These are phyloP conservation scores for Amanita fuliginea DNA, from an alignment of 768 basidiomycete genomes.

Conservation along the genomic window DNA sequence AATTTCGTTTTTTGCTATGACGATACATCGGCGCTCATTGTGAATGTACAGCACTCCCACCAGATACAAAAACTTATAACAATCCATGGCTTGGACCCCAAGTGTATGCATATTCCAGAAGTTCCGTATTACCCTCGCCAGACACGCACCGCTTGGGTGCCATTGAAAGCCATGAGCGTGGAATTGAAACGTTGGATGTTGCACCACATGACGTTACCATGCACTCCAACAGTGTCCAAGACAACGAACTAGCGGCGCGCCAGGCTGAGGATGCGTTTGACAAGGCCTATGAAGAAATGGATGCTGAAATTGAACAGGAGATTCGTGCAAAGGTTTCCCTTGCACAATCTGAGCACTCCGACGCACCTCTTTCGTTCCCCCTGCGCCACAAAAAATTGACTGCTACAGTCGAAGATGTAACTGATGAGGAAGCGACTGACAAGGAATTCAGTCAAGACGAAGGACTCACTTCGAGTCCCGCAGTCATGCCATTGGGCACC, in stretches of 20 bases:
- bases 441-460: slow-evolving; percentile 1
- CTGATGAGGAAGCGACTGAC: slow-evolving; percentile 1
- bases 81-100: slow-evolving; percentile 24
- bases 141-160: slow-evolving; percentile 5
- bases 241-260: neutral
- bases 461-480: neutral
- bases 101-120: slow-evolving; percentile 20
- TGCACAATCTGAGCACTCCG: neutral
- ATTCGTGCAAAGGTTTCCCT: neutral
- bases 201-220: neutral
- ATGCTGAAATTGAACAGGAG: slow-evolving; percentile 7
- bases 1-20: slow-evolving; percentile 1
- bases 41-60: slow-evolving; percentile 14
- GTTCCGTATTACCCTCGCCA: neutral
- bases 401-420: neutral
- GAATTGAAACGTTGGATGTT: slow-evolving; percentile 2
- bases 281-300: slow-evolving; percentile 10
- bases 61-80: slow-evolving; percentile 9
- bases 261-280: neutral
- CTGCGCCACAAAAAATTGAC: neutral
- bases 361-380: neutral
- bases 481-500: slow-evolving; percentile 16
- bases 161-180: slow-evolving; percentile 11
- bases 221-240: neutral
- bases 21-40: neutral